Percentiles rank a stretch among this genome's conserved stretches.
Evolutionary conservation across 2,329 filamentous ascomycete species (phyloP).

Genomic region (Fusarium gaditjirri): DNA sequence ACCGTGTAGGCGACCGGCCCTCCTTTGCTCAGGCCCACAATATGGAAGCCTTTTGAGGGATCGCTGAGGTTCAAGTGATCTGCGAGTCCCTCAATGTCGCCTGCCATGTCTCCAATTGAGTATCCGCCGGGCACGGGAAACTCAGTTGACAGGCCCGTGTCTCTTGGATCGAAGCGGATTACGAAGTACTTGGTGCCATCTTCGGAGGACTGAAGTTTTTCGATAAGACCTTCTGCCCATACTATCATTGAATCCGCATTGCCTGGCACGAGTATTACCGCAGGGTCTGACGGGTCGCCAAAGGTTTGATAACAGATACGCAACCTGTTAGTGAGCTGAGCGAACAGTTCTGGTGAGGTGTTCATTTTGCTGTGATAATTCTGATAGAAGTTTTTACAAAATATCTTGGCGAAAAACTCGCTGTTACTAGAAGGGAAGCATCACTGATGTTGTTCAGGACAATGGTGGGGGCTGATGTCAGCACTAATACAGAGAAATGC

Average conservation of each 20-base stretch:
- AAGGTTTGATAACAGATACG: slow-evolving; percentile 47
- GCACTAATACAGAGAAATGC: not conserved
- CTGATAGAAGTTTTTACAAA: not conserved
- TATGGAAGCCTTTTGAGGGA: slow-evolving; percentile 29
- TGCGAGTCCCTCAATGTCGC: slow-evolving; percentile 43
- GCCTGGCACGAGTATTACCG: slow-evolving; percentile 42
- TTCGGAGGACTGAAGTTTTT: slow-evolving; percentile 25
- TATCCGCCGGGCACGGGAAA: slow-evolving; percentile 42
- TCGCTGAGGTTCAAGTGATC: slow-evolving; percentile 37
- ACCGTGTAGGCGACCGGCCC: slow-evolving; percentile 41
- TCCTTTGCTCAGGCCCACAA: slow-evolving; percentile 44
- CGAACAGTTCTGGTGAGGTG: slow-evolving; percentile 41
- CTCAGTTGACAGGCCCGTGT: slow-evolving; percentile 41
- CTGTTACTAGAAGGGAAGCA: not conserved
- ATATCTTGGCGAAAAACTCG: not conserved
- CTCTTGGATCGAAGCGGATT: slow-evolving; percentile 41
- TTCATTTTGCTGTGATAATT: slow-evolving; percentile 5
- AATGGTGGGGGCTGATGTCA: not conserved
- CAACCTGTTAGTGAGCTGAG: slow-evolving; percentile 39
- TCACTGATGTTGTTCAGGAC: not conserved
- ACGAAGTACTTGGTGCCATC: slow-evolving; percentile 28
- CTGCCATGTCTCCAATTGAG: slow-evolving; percentile 42
- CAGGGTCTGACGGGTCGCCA: slow-evolving; percentile 39
- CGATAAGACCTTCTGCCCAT: slow-evolving; percentile 36
- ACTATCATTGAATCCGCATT: slow-evolving; percentile 41